Conservation (phyloP, 2,329 filamentous ascomycete species). For the Gnomoniopsis sp. region DNA sequence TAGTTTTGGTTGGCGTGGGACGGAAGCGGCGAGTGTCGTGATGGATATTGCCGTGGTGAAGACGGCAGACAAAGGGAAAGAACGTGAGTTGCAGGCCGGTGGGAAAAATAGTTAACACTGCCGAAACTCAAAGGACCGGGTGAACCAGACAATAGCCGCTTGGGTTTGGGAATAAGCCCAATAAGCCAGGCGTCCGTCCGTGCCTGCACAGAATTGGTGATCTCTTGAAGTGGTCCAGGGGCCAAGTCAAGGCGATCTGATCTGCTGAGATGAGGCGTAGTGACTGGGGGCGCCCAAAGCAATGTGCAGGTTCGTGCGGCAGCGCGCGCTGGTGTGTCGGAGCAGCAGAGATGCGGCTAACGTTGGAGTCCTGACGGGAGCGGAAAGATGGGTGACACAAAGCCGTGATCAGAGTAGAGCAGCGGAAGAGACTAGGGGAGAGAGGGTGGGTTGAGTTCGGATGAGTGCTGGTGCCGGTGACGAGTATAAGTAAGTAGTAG, state of each 20-base stretch:
- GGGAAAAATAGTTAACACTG: slow-evolving; percentile 3
- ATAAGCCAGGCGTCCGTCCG: background rate
- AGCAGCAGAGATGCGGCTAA: background rate
- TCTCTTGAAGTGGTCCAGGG: background rate
- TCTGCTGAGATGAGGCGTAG: background rate
- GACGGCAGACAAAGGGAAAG: slow-evolving; percentile 11
- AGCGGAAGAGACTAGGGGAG: slow-evolving; percentile 1
- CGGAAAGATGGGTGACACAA: slow-evolving; percentile 2
- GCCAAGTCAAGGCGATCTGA: slow-evolving; percentile 5
- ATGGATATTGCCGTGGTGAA: slow-evolving; percentile 1
- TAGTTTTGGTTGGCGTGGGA: slow-evolving; percentile 6
- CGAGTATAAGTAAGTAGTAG: background rate
- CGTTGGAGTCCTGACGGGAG: slow-evolving; percentile 1
- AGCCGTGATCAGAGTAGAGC: slow-evolving; percentile 10
- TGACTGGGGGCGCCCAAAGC: background rate
- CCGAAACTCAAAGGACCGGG: slow-evolving; percentile 4
- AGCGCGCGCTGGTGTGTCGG: background rate
- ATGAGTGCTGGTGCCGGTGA: background rate
- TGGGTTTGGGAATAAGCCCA: slow-evolving; percentile 2
- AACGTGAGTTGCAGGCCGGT: slow-evolving; percentile 3
- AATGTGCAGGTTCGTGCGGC: background rate
- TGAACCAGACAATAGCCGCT: slow-evolving; percentile 3
- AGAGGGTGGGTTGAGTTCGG: too few species aligned
- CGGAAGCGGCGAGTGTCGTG: slow-evolving; percentile 15
- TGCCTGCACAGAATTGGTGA: background rate